Evolutionary conservation across 768 basidiomycete species (phyloP).

Genomic region (Hypsizygus marmoreus): DNA sequence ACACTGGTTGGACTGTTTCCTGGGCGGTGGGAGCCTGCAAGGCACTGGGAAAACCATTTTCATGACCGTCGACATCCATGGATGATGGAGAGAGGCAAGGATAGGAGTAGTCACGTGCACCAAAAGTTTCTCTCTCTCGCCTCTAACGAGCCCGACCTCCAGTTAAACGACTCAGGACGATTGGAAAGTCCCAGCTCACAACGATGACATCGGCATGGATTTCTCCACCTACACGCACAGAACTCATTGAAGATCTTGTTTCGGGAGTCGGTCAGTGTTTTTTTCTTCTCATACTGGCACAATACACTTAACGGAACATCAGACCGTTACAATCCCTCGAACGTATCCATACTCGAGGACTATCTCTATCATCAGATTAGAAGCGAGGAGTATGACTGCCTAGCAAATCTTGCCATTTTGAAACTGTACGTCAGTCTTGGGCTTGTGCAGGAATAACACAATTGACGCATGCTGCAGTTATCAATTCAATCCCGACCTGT

Average conservation of each 20-base stretch:
- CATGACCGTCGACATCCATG: background rate
- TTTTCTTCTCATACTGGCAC: background rate
- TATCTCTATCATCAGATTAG: conserved; percentile 95
- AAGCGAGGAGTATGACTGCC: conserved; percentile 88
- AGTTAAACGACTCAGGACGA: background rate
- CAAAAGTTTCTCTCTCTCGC: conserved; percentile 28
- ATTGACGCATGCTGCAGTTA: conserved; percentile 53
- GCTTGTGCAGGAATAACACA: conserved; percentile 1
- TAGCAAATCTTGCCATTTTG: conserved; percentile 92
- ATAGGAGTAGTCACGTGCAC: conserved; percentile 18
- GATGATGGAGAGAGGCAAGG: background rate
- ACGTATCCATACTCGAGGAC: conserved; percentile 91
- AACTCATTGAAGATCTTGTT: conserved; percentile 88
- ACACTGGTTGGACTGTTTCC: background rate
- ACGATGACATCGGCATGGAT: conserved; percentile 67
- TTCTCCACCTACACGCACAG: conserved; percentile 75
- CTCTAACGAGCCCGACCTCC: background rate
- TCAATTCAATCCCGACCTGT: conserved; percentile 93
- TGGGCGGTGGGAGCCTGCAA: too few relatives aligned
- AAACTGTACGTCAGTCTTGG: conserved; percentile 64
- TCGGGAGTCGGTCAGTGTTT: conserved; percentile 80
- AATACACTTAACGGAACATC: conserved; percentile 9
- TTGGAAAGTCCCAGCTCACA: conserved; percentile 3
- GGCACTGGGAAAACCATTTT: too few relatives aligned
- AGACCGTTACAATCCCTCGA: conserved; percentile 98